These are phyloP conservation scores for Pisolithus albus DNA, from an alignment of 768 basidiomycete genomes.

Conservation along the genomic window DNA sequence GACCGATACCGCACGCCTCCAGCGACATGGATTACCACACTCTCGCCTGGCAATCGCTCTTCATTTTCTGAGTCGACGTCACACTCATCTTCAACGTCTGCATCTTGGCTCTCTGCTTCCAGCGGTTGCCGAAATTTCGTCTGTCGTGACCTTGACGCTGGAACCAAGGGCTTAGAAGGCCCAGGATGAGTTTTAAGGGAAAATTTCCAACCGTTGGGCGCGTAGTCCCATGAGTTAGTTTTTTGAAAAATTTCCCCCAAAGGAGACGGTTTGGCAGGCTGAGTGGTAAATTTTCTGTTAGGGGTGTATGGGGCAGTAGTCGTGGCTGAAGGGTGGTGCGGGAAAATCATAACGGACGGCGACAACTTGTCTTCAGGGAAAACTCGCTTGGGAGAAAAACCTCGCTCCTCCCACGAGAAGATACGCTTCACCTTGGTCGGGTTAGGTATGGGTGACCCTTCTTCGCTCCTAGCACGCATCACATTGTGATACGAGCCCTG, in stretches of 20 bases:
- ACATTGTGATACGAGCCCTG: slow-evolving; percentile 73
- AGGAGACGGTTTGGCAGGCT: slow-evolving; percentile 28
- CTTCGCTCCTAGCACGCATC: slow-evolving; percentile 34
- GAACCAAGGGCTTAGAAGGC: slow-evolving; percentile 33
- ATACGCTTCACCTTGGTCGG: slow-evolving; percentile 63
- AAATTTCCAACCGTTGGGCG: slow-evolving; percentile 75
- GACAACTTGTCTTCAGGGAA: slow-evolving; percentile 64
- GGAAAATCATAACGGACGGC: slow-evolving; percentile 29
- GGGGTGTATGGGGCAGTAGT: slow-evolving; percentile 27
- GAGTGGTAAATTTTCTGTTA: slow-evolving; percentile 11
- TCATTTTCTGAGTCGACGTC: slow-evolving; percentile 46
- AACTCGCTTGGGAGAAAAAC: slow-evolving; percentile 57
- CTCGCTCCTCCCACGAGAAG: slow-evolving; percentile 94
- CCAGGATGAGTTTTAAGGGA: slow-evolving; percentile 43
- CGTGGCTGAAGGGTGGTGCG: slow-evolving; percentile 28
- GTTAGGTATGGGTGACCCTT: slow-evolving; percentile 56
- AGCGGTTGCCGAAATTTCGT: slow-evolving; percentile 36
- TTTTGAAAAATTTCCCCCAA: slow-evolving; percentile 44
- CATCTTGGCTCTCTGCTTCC: slow-evolving; percentile 73
- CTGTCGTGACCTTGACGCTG: slow-evolving; percentile 43
- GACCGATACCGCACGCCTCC: slow-evolving; percentile 41
- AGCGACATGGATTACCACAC: slow-evolving; percentile 7
- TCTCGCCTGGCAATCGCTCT: slow-evolving; percentile 32
- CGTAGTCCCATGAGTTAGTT: slow-evolving; percentile 79
- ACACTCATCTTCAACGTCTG: slow-evolving; percentile 68